These are phyloP conservation scores for Amanita rubescens DNA, from an alignment of 768 basidiomycete genomes.

Conservation along the genomic window DNA sequence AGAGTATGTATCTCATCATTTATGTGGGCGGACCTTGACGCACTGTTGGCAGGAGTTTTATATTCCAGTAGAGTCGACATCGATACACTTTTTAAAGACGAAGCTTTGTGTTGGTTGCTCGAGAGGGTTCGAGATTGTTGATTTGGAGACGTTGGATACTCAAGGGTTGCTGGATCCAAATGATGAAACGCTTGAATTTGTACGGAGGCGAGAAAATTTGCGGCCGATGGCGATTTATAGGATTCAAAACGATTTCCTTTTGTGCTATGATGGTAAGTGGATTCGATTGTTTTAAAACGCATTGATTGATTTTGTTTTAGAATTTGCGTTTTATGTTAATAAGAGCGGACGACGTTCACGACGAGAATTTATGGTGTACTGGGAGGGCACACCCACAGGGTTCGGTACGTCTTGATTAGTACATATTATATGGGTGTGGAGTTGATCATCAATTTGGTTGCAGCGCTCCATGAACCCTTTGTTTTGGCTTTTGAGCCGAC, in stretches of 20 bases:
- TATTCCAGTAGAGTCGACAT: constrained; percentile 94
- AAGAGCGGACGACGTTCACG: constrained; percentile 89
- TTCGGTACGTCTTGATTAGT: constrained; percentile 62
- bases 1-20: constrained; percentile 50
- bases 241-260: constrained; percentile 91
- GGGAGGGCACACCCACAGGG: constrained; percentile 91
- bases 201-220: constrained; percentile 80
- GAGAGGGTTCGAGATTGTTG: constrained; percentile 97
- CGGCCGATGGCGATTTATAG: constrained; percentile 95
- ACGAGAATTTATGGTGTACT: constrained; percentile 89
- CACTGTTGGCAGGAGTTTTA: constrained; percentile 77
- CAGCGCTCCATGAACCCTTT: constrained; percentile 94
- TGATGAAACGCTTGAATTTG: constrained; percentile 89
- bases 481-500: constrained; percentile 94
- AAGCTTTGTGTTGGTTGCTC: constrained; percentile 96
- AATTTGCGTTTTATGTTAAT: constrained; percentile 99
- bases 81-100: constrained; percentile 95
- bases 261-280: constrained; percentile 93
- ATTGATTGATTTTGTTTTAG: constrained; percentile 33
- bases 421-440: too few relatives aligned
- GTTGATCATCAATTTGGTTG: constrained; percentile 3
- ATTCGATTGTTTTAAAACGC: background rate
- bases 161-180: constrained; percentile 92
- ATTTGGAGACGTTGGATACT: constrained; percentile 93
- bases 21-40: background rate